phyloP scores from a whole-genome alignment of 2,329 filamentous ascomycete genomes.

The Trichoderma sp. region DNA sequence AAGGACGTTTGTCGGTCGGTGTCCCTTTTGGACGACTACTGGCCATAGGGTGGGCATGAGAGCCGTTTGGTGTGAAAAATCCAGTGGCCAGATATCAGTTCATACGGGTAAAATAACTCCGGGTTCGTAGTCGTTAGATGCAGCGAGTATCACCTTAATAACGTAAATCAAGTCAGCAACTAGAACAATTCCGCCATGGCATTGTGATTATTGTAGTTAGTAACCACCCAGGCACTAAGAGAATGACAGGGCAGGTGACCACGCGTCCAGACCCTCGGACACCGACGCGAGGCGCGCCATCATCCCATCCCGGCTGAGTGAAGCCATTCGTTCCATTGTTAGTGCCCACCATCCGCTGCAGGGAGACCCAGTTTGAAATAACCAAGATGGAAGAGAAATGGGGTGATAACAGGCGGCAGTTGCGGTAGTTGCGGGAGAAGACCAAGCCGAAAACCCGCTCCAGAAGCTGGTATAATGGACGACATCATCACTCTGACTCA shows the following conservation, averaged over 20 bases:
- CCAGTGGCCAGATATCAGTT: not conserved
- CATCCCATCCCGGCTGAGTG: not conserved
- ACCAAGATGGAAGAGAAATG: not conserved
- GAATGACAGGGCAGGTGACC: slow-evolving; percentile 10
- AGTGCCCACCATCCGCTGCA: not conserved
- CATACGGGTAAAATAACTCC: not conserved
- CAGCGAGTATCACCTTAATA: not conserved
- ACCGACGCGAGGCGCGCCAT: slow-evolving; percentile 14
- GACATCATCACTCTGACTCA: not conserved
- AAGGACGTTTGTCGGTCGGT: not conserved
- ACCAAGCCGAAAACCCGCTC: not conserved
- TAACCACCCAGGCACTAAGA: not conserved
- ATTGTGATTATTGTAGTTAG: not conserved
- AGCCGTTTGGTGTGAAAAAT: not conserved
- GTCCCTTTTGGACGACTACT: not conserved
- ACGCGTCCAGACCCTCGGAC: slow-evolving; percentile 10
- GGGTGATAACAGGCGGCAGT: not conserved
- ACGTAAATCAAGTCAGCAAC: not conserved
- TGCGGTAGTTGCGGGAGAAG: slow-evolving; percentile 3
- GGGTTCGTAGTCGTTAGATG: not conserved
- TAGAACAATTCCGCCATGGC: not conserved
- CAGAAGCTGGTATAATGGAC: not conserved
- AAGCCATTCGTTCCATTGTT: not conserved
- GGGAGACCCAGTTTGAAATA: not conserved
- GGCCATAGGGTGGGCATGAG: not conserved